Conservation (phyloP, 768 basidiomycete genomes). For the Floccularia luteovirens region DNA sequence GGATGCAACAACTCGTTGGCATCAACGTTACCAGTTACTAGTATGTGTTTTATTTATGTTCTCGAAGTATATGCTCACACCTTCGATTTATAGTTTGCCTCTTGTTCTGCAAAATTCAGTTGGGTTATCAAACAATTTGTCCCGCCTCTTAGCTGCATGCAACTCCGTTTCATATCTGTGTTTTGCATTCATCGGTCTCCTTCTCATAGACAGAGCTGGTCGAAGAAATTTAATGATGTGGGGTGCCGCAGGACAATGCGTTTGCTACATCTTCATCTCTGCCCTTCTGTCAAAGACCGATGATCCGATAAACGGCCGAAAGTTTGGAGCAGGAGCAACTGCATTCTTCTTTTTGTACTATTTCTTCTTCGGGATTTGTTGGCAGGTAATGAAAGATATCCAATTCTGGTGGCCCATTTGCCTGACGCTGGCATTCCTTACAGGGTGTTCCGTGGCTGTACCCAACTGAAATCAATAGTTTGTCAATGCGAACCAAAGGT, state of each 20-base stretch:
- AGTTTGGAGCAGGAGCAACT: slow-evolving; percentile 35
- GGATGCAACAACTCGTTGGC: slow-evolving; percentile 45
- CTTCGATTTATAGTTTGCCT: slow-evolving; percentile 24
- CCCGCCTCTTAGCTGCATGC: slow-evolving; percentile 42
- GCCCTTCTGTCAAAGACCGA: slow-evolving; percentile 28
- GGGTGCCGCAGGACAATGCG: slow-evolving; percentile 41
- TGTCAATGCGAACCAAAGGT: slow-evolving; percentile 42
- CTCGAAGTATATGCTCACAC: neutral
- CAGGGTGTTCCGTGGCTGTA: slow-evolving; percentile 45
- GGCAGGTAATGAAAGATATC: slow-evolving; percentile 28
- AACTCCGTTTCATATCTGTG: slow-evolving; percentile 43
- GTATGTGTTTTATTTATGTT: slow-evolving; percentile 14
- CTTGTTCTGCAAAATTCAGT: slow-evolving; percentile 43
- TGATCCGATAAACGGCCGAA: slow-evolving; percentile 19
- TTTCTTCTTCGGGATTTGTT: slow-evolving; percentile 42
- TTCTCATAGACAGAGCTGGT: slow-evolving; percentile 40
- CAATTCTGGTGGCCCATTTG: neutral
- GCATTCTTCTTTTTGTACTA: slow-evolving; percentile 45
- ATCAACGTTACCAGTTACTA: slow-evolving; percentile 49
- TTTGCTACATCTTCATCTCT: slow-evolving; percentile 38
- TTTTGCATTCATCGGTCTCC: slow-evolving; percentile 37
- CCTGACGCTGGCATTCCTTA: neutral
- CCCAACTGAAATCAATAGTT: slow-evolving; percentile 42
- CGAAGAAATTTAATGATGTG: slow-evolving; percentile 46
- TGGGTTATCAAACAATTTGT: slow-evolving; percentile 38